phyloP scores from a whole-genome alignment of 176 grass and related monocot genomes.

The Phoenix dactylifera region DNA sequence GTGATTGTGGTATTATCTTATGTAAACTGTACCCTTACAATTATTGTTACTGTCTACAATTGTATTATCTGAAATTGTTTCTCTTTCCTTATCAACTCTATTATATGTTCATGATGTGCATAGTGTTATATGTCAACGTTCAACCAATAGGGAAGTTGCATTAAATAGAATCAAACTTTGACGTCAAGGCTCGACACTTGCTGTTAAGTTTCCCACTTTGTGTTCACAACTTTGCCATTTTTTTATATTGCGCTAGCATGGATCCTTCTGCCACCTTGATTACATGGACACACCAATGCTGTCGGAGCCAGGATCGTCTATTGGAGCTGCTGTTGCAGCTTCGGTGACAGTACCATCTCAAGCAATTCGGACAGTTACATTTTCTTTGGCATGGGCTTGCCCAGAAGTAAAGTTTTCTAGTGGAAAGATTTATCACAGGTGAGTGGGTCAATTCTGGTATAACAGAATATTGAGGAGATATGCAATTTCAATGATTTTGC shows the following conservation, averaged over 20 bases:
- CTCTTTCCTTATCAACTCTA: too few species aligned
- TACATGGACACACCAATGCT: conserved; percentile 34
- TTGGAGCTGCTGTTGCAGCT: conserved; percentile 87
- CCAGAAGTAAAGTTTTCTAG: conserved; percentile 94
- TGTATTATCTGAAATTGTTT: too few species aligned
- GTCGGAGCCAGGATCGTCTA: conserved; percentile 63
- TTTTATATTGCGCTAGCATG: conserved; percentile 43
- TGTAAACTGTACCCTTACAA: too few species aligned
- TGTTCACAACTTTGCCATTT: neutral
- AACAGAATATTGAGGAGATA: neutral
- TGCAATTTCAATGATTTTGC: neutral
- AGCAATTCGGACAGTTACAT: conserved; percentile 55
- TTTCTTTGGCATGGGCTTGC: conserved; percentile 94
- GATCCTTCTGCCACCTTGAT: conserved; percentile 77
- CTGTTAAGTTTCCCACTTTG: neutral
- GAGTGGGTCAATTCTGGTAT: conserved; percentile 1
- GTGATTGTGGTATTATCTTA: too few species aligned
- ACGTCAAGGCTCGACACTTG: neutral
- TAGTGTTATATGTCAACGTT: too few species aligned
- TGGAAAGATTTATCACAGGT: conserved; percentile 94
- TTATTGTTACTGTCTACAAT: too few species aligned
- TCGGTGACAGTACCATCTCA: conserved; percentile 51
- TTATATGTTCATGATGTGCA: too few species aligned
- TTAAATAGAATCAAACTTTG: too few species aligned
- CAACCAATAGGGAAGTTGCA: too few species aligned